Conservation (phyloP, 179 eudicot genomes). For the Patellifolia procumbens region DNA sequence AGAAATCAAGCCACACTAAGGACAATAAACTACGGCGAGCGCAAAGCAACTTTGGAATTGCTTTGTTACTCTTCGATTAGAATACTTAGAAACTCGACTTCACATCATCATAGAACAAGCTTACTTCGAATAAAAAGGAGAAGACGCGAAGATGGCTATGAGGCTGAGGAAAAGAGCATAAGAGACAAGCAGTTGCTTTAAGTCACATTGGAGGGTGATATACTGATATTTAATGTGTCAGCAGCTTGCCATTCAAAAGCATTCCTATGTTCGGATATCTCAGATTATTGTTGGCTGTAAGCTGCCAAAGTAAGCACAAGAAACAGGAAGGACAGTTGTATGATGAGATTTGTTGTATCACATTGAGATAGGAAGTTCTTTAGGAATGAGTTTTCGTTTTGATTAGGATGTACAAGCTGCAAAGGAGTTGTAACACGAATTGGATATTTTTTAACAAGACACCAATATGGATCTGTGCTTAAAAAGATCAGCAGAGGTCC, state of each 20-base stretch:
- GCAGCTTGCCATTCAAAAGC: not conserved
- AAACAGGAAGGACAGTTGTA: not conserved
- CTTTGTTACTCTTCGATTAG: not conserved
- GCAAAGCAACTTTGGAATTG: not conserved
- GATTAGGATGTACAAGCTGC: not conserved
- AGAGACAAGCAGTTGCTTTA: not conserved
- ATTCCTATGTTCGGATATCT: not conserved
- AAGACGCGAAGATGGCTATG: not conserved
- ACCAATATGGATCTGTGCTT: not conserved
- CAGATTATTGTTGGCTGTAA: not conserved
- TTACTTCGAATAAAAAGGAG: not conserved
- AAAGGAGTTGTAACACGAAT: not conserved
- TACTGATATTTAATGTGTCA: too few species aligned
- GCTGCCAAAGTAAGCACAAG: not conserved
- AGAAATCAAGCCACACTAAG: not conserved
- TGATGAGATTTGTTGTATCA: not conserved
- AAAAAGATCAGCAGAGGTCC: not conserved
- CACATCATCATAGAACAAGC: too few species aligned
- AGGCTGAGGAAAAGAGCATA: not conserved
- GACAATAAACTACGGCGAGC: not conserved
- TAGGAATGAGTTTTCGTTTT: not conserved
- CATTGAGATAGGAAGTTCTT: not conserved
- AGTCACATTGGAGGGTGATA: not conserved
- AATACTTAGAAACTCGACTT: not conserved
- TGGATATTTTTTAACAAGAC: too few species aligned